Evolutionary conservation across 164 flowering plant genomes (phyloP).

Genomic region (Warburgia ugandensis): DNA sequence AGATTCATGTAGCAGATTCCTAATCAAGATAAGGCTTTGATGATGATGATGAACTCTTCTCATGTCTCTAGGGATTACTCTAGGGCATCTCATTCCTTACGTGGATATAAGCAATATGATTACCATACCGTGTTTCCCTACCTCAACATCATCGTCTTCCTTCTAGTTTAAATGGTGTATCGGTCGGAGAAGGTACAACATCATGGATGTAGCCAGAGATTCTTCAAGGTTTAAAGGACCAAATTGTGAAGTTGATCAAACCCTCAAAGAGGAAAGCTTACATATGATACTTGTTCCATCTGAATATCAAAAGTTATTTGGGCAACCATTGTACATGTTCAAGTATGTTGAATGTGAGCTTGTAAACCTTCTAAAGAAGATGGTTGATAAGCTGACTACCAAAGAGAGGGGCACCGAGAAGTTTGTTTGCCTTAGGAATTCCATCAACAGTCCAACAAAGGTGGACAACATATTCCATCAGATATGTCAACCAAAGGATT

Average conservation of each 20-base stretch:
- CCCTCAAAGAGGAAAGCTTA: slow-evolving; percentile 64
- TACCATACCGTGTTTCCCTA: slow-evolving; percentile 29
- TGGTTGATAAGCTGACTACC: slow-evolving; percentile 51
- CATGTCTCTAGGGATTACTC: slow-evolving; percentile 30
- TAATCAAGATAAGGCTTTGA: too few species aligned
- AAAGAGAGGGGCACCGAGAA: slow-evolving; percentile 67
- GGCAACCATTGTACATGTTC: slow-evolving; percentile 67
- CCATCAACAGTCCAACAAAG: slow-evolving; percentile 15
- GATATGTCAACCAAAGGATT: too few species aligned
- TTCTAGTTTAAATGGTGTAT: slow-evolving; percentile 40
- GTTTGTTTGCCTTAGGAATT: slow-evolving; percentile 52
- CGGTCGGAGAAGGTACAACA: slow-evolving; percentile 17
- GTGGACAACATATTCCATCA: slow-evolving; percentile 23
- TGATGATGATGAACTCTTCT: slow-evolving; percentile 27
- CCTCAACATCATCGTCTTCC: slow-evolving; percentile 49
- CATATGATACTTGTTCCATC: slow-evolving; percentile 59
- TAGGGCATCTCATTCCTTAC: slow-evolving; percentile 39
- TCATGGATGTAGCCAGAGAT: slow-evolving; percentile 87
- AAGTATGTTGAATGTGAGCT: slow-evolving; percentile 78
- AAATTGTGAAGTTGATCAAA: slow-evolving; percentile 72
- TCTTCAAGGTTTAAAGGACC: slow-evolving; percentile 63
- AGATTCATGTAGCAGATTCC: too few species aligned
- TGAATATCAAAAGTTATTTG: slow-evolving; percentile 68
- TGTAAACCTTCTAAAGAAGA: slow-evolving; percentile 72
- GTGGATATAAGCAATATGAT: slow-evolving; percentile 38